Evolutionary conservation across 305 asterid genomes (phyloP).

Genomic region (Stenogyne calaminthoides): DNA sequence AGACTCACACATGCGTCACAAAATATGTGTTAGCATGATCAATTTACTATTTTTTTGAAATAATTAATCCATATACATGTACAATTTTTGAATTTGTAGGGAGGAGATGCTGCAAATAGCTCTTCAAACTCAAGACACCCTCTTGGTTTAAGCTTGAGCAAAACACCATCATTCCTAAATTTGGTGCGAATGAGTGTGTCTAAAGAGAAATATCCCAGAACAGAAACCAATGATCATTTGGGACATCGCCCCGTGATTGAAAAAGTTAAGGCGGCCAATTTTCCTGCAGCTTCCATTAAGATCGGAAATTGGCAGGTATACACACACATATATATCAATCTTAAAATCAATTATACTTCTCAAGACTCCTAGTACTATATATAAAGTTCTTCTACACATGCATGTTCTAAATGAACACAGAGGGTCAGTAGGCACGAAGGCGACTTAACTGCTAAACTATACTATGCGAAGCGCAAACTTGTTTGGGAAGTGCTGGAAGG

Average conservation of each 20-base stretch:
- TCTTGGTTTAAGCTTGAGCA: neutral
- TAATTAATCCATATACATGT: neutral
- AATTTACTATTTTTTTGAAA: neutral
- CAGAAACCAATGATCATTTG: neutral
- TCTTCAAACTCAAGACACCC: neutral
- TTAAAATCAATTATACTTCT: neutral
- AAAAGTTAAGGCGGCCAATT: slow-evolving; percentile 60
- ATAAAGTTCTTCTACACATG: neutral
- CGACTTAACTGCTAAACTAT: slow-evolving; percentile 55
- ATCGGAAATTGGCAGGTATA: slow-evolving; percentile 74
- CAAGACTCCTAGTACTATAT: neutral
- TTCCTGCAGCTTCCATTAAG: slow-evolving; percentile 38
- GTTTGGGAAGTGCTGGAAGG: slow-evolving; percentile 79
- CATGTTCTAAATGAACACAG: slow-evolving; percentile 20
- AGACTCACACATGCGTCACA: neutral
- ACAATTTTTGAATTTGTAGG: neutral
- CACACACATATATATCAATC: neutral
- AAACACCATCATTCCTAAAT: neutral
- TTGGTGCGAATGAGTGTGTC: neutral
- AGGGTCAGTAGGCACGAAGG: slow-evolving; percentile 48
- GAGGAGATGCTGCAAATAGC: neutral
- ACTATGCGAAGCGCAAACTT: slow-evolving; percentile 54
- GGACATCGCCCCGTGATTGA: slow-evolving; percentile 14
- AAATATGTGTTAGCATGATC: neutral
- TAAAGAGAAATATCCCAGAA: neutral